phyloP scores from a whole-genome alignment of 2,329 filamentous ascomycete species.

The Colletotrichum musicola region DNA sequence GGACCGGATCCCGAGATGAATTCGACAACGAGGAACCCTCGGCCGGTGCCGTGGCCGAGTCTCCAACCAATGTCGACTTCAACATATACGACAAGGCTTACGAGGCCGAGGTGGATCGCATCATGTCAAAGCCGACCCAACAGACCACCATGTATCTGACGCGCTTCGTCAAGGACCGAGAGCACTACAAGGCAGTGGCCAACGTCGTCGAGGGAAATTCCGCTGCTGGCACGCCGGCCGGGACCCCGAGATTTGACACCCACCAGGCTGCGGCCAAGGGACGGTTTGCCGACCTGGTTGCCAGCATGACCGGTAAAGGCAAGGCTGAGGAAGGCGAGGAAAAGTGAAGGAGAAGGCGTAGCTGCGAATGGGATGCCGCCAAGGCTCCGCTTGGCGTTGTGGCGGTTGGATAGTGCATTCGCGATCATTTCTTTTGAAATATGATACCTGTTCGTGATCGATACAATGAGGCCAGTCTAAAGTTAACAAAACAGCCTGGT shows the following conservation, averaged over 20 bases:
- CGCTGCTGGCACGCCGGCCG: constrained; percentile 24
- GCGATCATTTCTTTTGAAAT: constrained; percentile 5
- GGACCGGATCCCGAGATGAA: constrained; percentile 69
- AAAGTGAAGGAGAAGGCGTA: neutral
- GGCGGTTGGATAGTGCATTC: constrained; percentile 1
- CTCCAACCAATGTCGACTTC: constrained; percentile 85
- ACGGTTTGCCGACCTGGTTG: constrained; percentile 36
- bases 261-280: constrained; percentile 26
- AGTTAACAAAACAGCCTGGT: neutral
- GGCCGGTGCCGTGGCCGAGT: constrained; percentile 78
- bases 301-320: constrained; percentile 28
- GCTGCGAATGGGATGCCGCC: neutral
- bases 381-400: constrained; percentile 21
- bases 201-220: constrained; percentile 50
- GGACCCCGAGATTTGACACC: constrained; percentile 39
- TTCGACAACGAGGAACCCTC: constrained; percentile 55
- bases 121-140: constrained; percentile 61
- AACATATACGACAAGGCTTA: constrained; percentile 93
- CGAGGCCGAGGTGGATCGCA: constrained; percentile 82
- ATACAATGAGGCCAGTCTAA: neutral
- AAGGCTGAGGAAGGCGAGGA: constrained; percentile 7
- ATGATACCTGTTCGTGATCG: constrained; percentile 31
- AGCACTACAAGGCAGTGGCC: constrained; percentile 53
- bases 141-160: constrained; percentile 63
- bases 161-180: constrained; percentile 59